Base-by-base conservation (phyloP, 176 grass and related monocot genomes). In the Aegilops bicornis region DNA sequence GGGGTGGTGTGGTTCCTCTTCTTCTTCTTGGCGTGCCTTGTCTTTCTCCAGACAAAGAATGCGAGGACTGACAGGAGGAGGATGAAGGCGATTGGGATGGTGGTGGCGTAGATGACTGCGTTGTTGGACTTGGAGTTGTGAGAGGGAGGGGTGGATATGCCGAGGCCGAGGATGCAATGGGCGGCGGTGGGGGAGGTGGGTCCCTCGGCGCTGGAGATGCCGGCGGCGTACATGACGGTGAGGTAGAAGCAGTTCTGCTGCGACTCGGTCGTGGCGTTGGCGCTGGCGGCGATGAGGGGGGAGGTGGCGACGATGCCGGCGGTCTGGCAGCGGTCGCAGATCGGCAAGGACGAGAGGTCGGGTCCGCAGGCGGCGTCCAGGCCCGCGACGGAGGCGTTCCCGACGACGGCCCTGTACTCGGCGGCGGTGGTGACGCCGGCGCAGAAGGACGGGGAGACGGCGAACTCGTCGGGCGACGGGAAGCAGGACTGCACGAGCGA, bases 141-240 rank as follows among this genome's bases (percentile, higher is more conserved):
- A 7, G 86, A 2, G 25, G 33, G 69, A 69, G 66, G 35, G 29
- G 82, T 31, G 40, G 76, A 82, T 47, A 92, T 78, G 16, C 64
- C 82, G n/a, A 98, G 85, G 22, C 92, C 92, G 11, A 98, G 77
- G 10, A 81, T 77, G 89, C 97, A 98, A 3, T 20, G 19, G 79
- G 90, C 84, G 35, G 97, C 91, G 37, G 92, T 45, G 7, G 85
- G 87, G 70, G 85, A 82, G 39, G 74, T 71, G 62, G 94, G 92
- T 0, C 97, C 92, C 14, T 63, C 84, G 2, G 24, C 4, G 70
- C 88, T 96, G 86, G 80, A 84, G 75, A 99, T 32, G 79, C 90
- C 90, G 30, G 90, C 87, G 33, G 97, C 94, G 77, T 99, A 99
- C 16, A 88, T 25, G 58, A 94, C 82, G 33, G 89, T 78, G 65